Evolutionary conservation across 345 rosid genomes (phyloP), one percentile per base, ranked within the genome.

Genomic region (Tarenaya hassleriana): DNA sequence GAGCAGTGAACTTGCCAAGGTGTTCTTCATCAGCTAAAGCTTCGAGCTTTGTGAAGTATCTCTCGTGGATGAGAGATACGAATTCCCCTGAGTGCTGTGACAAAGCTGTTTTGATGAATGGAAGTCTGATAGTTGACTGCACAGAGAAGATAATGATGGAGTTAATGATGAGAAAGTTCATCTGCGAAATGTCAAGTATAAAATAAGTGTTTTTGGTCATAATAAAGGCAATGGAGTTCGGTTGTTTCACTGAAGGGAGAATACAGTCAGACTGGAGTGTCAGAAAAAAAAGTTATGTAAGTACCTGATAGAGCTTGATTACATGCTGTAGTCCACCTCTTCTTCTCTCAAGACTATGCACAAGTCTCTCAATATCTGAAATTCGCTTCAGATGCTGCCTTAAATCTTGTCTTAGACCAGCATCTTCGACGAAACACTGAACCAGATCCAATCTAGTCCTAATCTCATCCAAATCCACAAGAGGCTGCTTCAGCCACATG

Each of bases 401-500:
- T 58, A 92, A 73, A 68, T 76, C 86, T 73, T 81, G 95, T 41
- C 95, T 82, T 70, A 85, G 81, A 58, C 77, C 90, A 46, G 94
- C 64, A 74, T 85, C 95, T 64, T 83, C 97, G 50, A 85, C 95
- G 63, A 92, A 92, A 47, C 86, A 80, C 73, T 88, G 97, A 37
- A 88, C 98, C 67, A 88, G 63, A 70, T 92, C 94, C 39, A 92
- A 60, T 65, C 98, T 79, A 54, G 52, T 60, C 47, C 80, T 85
- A 61, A 92, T 88, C 76, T 77, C 85, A 16, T 69, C 56, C 33
- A 81, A 81, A 73, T 88, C 86, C 50, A 88, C 52, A 7, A 92
- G 79, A 67, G 98, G 98, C 69, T 88, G 95, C 64, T 88, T 92
- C 41, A 92, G 77, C 97, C 98, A 92, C 85, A 77, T 69, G 64